These are phyloP conservation scores for Nicotiana tabacum DNA, from an alignment of 257 asterid species.

Conservation along the genomic window DNA sequence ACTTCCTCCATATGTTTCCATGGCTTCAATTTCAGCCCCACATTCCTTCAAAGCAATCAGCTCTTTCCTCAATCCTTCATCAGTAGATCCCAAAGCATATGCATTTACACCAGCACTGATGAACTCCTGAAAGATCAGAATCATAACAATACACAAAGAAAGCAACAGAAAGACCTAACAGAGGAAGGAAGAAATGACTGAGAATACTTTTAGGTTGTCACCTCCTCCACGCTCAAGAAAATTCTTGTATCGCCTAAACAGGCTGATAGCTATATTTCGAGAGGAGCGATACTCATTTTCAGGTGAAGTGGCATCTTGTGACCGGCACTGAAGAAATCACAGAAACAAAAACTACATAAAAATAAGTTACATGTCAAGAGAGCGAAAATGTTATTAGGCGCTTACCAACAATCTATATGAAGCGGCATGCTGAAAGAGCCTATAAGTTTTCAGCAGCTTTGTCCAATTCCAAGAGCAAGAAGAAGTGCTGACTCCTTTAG, in stretches of 20 bases:
- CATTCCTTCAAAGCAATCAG: constrained; percentile 73
- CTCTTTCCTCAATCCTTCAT: constrained; percentile 69
- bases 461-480: constrained; percentile 31
- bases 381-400: neutral
- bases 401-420: constrained; percentile 78
- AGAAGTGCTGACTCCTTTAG: constrained; percentile 36
- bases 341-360: neutral
- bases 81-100: constrained; percentile 90
- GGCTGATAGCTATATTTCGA: constrained; percentile 84
- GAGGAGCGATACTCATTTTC: constrained; percentile 88
- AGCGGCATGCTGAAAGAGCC: constrained; percentile 35
- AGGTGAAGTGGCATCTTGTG: constrained; percentile 62
- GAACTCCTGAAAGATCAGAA: constrained; percentile 61
- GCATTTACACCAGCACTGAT: constrained; percentile 93
- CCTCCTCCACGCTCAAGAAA: constrained; percentile 95
- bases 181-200: constrained; percentile 18
- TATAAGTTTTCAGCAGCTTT: constrained; percentile 31
- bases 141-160: constrained; percentile 11
- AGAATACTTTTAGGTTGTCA: constrained; percentile 84
- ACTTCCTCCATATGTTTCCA: constrained; percentile 61
- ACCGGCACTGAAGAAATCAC: constrained; percentile 48
- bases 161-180: neutral
- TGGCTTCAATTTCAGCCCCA: constrained; percentile 71
- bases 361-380: neutral
- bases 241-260: constrained; percentile 78